Percentiles rank a stretch among this genome's conserved stretches.
Evolutionary conservation across 768 basidiomycete species (phyloP).

Genomic region (Boletus rubescentipes): DNA sequence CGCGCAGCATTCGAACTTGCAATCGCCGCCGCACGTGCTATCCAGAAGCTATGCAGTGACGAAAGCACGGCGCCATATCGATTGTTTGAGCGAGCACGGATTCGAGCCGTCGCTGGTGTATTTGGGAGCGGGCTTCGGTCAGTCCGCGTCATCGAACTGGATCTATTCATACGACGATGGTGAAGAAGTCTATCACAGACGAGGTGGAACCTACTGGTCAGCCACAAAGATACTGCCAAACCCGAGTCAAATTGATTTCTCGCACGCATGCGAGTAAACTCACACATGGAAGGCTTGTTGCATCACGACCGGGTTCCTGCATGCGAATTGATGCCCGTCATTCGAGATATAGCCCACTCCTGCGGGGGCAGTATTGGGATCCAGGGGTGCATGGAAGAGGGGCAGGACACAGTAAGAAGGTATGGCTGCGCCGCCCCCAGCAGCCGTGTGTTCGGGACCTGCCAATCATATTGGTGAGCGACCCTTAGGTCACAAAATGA

Average conservation of each 20-base stretch:
- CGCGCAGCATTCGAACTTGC: constrained; percentile 29
- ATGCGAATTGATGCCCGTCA: constrained; percentile 56
- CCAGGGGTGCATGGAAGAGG: constrained; percentile 46
- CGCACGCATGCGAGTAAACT: constrained; percentile 15
- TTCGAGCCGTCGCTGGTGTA: constrained; percentile 41
- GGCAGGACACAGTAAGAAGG: constrained; percentile 57
- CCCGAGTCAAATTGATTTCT: neutral
- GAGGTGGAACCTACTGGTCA: constrained; percentile 37
- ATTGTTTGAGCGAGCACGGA: constrained; percentile 40
- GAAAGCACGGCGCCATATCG: constrained; percentile 61
- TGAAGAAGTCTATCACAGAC: neutral
- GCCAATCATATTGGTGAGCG: neutral
- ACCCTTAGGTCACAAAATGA: neutral
- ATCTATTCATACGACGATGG: constrained; percentile 32
- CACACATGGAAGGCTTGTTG: constrained; percentile 63
- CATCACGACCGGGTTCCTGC: constrained; percentile 51
- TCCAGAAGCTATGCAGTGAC: constrained; percentile 56
- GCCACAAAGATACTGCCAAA: constrained; percentile 50
- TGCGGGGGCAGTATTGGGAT: constrained; percentile 25
- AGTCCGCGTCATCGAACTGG: constrained; percentile 45
- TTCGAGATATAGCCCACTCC: constrained; percentile 50
- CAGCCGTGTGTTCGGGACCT: constrained; percentile 53
- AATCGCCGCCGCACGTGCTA: constrained; percentile 44
- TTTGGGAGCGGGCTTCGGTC: constrained; percentile 47
- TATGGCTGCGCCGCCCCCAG: constrained; percentile 37